These are phyloP conservation scores for Solanum chilense DNA, from an alignment of 257 asterid species.

Conservation along the genomic window DNA sequence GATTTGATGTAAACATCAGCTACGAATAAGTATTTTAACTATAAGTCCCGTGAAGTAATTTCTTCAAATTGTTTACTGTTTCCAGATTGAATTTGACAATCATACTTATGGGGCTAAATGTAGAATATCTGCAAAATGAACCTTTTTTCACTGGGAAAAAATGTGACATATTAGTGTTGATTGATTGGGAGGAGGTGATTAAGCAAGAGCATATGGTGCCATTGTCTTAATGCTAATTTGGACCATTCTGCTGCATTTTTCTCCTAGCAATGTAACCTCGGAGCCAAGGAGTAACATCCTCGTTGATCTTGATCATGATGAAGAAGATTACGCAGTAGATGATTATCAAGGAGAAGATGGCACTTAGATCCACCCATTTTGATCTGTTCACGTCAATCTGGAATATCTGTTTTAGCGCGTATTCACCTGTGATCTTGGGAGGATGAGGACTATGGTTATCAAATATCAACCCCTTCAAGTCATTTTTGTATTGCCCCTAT, in stretches of 20 bases:
- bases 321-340: slow-evolving; percentile 76
- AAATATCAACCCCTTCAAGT: not conserved
- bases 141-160: not conserved
- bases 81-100: not conserved
- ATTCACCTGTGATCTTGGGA: not conserved
- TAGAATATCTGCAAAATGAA: not conserved
- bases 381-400: slow-evolving; percentile 46
- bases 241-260: slow-evolving; percentile 56
- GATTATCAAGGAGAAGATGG: slow-evolving; percentile 67
- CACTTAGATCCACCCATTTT: slow-evolving; percentile 78
- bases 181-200: slow-evolving; percentile 47
- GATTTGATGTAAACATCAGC: not conserved
- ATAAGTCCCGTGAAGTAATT: not conserved
- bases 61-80: not conserved
- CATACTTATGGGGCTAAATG: not conserved
- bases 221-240: slow-evolving; percentile 29
- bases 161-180: not conserved
- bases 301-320: slow-evolving; percentile 74
- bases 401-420: not conserved
- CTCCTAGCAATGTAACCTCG: slow-evolving; percentile 79
- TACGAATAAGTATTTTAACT: not conserved
- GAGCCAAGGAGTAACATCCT: slow-evolving; percentile 91
- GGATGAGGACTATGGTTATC: not conserved
- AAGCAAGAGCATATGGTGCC: slow-evolving; percentile 52
- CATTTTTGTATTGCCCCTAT: not conserved